phyloP scores from a whole-genome alignment of 345 rosid species.

The Geranium brycei region DNA sequence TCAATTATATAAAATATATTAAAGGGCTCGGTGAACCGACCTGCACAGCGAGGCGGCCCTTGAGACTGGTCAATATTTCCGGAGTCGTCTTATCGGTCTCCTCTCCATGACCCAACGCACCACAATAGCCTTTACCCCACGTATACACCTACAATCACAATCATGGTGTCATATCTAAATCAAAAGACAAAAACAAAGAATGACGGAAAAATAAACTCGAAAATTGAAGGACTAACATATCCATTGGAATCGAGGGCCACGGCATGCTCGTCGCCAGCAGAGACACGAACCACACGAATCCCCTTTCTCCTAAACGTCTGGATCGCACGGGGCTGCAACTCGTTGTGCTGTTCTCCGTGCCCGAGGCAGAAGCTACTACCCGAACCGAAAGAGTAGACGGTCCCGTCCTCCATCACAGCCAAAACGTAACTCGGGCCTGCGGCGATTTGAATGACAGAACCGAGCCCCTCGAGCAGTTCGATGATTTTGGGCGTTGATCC shows the following conservation, averaged over 20 bases:
- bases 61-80: slow-evolving; percentile 47
- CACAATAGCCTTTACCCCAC: slow-evolving; percentile 98
- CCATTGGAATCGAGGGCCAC: slow-evolving; percentile 95
- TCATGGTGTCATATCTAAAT: neutral
- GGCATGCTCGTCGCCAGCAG: slow-evolving; percentile 95
- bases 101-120: slow-evolving; percentile 95
- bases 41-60: slow-evolving; percentile 60
- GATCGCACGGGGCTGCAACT: slow-evolving; percentile 60
- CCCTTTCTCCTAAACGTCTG: slow-evolving; percentile 64
- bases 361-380: slow-evolving; percentile 91
- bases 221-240: slow-evolving; percentile 35
- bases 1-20: too few species aligned
- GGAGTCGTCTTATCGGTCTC: slow-evolving; percentile 86
- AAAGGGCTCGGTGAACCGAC: slow-evolving; percentile 18
- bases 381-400: slow-evolving; percentile 79
- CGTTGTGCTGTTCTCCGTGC: slow-evolving; percentile 90
- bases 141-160: slow-evolving; percentile 55
- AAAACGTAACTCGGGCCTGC: slow-evolving; percentile 84
- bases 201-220: too few species aligned
- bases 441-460: slow-evolving; percentile 67
- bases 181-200: neutral
- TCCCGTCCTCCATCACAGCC: slow-evolving; percentile 53
- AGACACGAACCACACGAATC: slow-evolving; percentile 67
- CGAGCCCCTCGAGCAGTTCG: slow-evolving; percentile 35
- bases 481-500: slow-evolving; percentile 62